Evolutionary conservation across 1,284 basidiomycete genomes (phyloP), one percentile per base, ranked within the genome.

Genomic region (Apiotrichum gracile): DNA sequence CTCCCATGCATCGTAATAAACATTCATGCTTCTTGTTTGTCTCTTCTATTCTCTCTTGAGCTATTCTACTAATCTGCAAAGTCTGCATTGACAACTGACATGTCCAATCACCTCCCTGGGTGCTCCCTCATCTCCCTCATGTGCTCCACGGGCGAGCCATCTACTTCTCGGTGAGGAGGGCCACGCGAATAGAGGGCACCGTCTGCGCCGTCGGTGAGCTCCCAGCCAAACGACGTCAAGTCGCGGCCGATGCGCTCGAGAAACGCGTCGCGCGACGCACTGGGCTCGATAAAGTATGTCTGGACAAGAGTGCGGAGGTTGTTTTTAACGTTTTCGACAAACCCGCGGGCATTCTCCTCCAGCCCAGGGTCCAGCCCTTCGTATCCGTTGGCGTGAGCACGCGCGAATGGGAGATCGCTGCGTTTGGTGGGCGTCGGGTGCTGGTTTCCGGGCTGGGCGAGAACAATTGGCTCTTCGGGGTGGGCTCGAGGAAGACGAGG

Each of bases 311-410:
- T 60, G 38, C 61, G 60, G 1, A 71, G 54, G 47, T 73, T 73
- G 22, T 61, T 58, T 68, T 61, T 63, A 52, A 73, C 69, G 50
- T 71, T 73, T n/a, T 67, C 57, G 6, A 72, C 58, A 42, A 73
- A 72, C 1, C 70, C 68, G 5, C 60, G 52, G 0, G 66, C 65
- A 52, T 72, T 67, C 41, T 53, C 58, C 38, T 67, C 66, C 39
- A 69, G 56, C 8, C 61, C 57, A 3, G 55, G 41, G 24, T 63
- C 61, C 26, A 73, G 48, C 1, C 66, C 68, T 22, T 66, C 67
- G 17, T 61, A 57, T 2, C 71, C 71, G 13, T 68, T 51, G 10
- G 55, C 51, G 52, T 71, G 62, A 9, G 40, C 61, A n/a, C 49
- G 54, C 9, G 53, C 53, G 8, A 43, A 58, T 9, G 52, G 41